These are phyloP conservation scores for Cynanchum wilfordii DNA, from an alignment of 257 asterid species.

Conservation along the genomic window DNA sequence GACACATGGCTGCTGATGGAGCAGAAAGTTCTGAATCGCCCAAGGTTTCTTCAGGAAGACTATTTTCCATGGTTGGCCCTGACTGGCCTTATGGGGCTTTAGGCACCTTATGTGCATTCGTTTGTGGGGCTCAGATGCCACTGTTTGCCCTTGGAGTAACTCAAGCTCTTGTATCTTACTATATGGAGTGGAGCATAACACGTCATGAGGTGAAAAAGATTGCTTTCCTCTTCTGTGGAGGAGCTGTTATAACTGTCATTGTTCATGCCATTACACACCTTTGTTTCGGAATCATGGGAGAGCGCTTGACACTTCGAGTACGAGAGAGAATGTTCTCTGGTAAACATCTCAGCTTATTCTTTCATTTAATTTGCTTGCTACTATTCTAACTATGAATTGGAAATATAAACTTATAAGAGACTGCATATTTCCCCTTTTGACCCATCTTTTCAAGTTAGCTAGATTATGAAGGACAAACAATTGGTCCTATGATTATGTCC, in stretches of 20 bases:
- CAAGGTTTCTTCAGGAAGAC: conserved; percentile 50
- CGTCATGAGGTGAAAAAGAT: conserved; percentile 76
- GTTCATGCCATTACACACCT: conserved; percentile 74
- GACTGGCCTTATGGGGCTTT: conserved; percentile 80
- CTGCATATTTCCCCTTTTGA: neutral
- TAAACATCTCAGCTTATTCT: conserved; percentile 19
- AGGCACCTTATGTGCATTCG: conserved; percentile 75
- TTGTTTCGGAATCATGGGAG: conserved; percentile 93
- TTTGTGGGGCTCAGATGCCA: conserved; percentile 96
- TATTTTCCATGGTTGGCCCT: conserved; percentile 77
- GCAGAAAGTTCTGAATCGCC: conserved; percentile 36
- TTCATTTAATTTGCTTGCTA: neutral
- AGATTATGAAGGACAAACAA: neutral
- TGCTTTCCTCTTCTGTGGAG: conserved; percentile 73
- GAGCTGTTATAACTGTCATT: conserved; percentile 68
- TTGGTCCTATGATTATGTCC: neutral
- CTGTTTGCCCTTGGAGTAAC: conserved; percentile 93
- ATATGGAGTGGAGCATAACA: conserved; percentile 98
- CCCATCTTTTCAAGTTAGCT: neutral
- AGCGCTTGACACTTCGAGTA: conserved; percentile 84
- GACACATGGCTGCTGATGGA: conserved; percentile 63
- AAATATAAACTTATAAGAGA: neutral
- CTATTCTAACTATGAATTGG: neutral
- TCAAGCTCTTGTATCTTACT: conserved; percentile 91
- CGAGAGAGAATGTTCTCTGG: conserved; percentile 87